Evolutionary conservation across 2,329 filamentous ascomycete species (phyloP).

Genomic region (Sporothrix brunneoviolacea): DNA sequence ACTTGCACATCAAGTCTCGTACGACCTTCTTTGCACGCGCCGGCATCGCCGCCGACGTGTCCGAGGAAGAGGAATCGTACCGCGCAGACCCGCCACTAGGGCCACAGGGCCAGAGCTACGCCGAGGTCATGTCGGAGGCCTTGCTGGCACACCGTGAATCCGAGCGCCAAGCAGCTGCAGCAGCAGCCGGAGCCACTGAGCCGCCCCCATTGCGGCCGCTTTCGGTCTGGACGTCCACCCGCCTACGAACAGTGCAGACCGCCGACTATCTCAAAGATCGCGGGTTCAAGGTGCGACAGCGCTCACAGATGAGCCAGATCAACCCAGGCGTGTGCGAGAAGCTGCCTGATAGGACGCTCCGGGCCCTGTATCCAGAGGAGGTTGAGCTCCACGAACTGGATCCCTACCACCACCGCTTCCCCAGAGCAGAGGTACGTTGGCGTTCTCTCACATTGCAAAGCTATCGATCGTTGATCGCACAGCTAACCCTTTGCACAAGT

Average conservation of each 20-base stretch:
- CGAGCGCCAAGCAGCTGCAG: conserved; percentile 64
- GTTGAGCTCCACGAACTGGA: conserved; percentile 88
- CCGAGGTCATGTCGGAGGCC: conserved; percentile 77
- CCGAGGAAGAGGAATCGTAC: conserved; percentile 83
- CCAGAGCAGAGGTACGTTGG: conserved; percentile 71
- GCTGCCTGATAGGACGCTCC: conserved; percentile 76
- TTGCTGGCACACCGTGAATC: conserved; percentile 76
- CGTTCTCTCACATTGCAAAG: neutral
- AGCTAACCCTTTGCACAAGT: conserved; percentile 54
- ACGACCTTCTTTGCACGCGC: conserved; percentile 90
- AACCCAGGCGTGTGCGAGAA: conserved; percentile 96
- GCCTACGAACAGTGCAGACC: conserved; percentile 85
- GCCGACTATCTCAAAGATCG: conserved; percentile 69
- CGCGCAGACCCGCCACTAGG: conserved; percentile 84
- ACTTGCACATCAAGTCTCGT: conserved; percentile 91
- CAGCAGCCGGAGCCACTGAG: conserved; percentile 60
- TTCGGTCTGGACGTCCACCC: conserved; percentile 90
- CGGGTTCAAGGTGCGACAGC: conserved; percentile 81
- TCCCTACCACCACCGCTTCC: conserved; percentile 95
- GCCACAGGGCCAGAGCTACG: conserved; percentile 71
- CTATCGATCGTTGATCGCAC: too few species aligned
- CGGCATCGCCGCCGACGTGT: conserved; percentile 77
- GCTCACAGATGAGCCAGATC: conserved; percentile 94
- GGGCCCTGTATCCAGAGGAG: conserved; percentile 79
- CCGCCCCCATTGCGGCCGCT: conserved; percentile 57